phyloP scores from a whole-genome alignment of 2,329 filamentous ascomycete genomes.

The Didymella keratinophila region DNA sequence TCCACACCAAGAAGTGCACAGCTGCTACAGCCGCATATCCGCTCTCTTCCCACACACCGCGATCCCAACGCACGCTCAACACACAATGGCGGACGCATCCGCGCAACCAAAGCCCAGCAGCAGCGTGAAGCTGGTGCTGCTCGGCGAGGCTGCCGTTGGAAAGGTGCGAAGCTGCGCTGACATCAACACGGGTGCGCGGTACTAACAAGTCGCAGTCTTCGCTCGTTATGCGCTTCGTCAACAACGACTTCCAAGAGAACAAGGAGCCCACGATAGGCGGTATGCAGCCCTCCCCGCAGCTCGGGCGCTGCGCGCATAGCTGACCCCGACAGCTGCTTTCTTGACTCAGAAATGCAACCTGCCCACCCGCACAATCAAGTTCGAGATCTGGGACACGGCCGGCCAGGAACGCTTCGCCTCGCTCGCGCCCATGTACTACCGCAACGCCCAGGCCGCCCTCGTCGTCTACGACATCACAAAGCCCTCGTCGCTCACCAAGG shows the following conservation, averaged over 20 bases:
- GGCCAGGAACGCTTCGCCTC: slow-evolving; percentile 97
- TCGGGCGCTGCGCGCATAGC: not conserved
- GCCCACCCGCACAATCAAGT: slow-evolving; percentile 77
- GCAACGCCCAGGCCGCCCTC: slow-evolving; percentile 95
- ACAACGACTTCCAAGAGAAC: slow-evolving; percentile 99
- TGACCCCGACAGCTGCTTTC: slow-evolving; percentile 76
- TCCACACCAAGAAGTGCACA: not conserved
- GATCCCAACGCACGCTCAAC: slow-evolving; percentile 8
- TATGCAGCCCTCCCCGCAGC: slow-evolving; percentile 56
- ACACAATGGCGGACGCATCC: slow-evolving; percentile 73
- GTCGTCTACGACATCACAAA: slow-evolving; percentile 99
- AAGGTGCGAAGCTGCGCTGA: slow-evolving; percentile 69
- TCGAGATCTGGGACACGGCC: slow-evolving; percentile 93
- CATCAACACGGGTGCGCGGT: not conserved
- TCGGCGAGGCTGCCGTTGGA: slow-evolving; percentile 96
- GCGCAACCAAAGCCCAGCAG: slow-evolving; percentile 90
- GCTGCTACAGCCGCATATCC: not conserved
- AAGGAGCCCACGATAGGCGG: slow-evolving; percentile 99
- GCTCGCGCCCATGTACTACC: slow-evolving; percentile 98
- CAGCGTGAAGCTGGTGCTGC: slow-evolving; percentile 98
- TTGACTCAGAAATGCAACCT: slow-evolving; percentile 98
- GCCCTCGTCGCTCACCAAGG: slow-evolving; percentile 92
- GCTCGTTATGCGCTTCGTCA: slow-evolving; percentile 96
- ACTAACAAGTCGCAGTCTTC: slow-evolving; percentile 71
- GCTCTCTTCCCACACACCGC: not conserved